Percentiles rank a stretch among this genome's conserved stretches.
These are phyloP conservation scores for Boletus barrowsii DNA, from an alignment of 768 basidiomycete genomes.

Conservation along the genomic window DNA sequence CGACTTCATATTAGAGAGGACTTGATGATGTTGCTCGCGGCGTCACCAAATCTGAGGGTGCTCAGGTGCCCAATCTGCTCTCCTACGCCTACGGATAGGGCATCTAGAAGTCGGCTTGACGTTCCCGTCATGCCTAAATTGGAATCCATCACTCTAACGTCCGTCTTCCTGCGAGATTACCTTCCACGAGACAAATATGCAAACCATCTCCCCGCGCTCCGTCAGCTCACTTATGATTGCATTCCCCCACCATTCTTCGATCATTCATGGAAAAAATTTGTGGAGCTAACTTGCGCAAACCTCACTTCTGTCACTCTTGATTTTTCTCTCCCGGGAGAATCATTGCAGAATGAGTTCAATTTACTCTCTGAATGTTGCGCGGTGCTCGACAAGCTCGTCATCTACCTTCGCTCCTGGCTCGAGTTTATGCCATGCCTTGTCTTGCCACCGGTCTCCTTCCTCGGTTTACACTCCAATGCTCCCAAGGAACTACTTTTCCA, in stretches of 20 bases:
- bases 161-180: slow-evolving; percentile 30
- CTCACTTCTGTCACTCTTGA: slow-evolving; percentile 28
- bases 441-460: slow-evolving; percentile 26
- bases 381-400: slow-evolving; percentile 23
- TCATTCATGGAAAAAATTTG: slow-evolving; percentile 26
- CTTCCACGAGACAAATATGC: slow-evolving; percentile 26
- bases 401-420: slow-evolving; percentile 25
- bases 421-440: slow-evolving; percentile 19
- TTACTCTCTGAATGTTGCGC: slow-evolving; percentile 25
- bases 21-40: slow-evolving; percentile 25
- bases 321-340: slow-evolving; percentile 23
- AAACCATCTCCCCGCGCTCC: slow-evolving; percentile 29
- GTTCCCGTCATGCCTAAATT: slow-evolving; percentile 28
- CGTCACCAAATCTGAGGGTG: slow-evolving; percentile 25
- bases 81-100: slow-evolving; percentile 21
- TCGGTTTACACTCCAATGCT: slow-evolving; percentile 22
- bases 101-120: slow-evolving; percentile 16
- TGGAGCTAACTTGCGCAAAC: slow-evolving; percentile 24
- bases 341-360: slow-evolving; percentile 25
- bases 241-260: slow-evolving; percentile 30
- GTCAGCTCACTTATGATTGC: slow-evolving; percentile 31
- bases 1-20: slow-evolving; percentile 20
- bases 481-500: slow-evolving; percentile 12
- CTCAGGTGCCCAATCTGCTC: slow-evolving; percentile 30
- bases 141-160: slow-evolving; percentile 25